Evolutionary conservation across 1,284 basidiomycete species (phyloP).

Genomic region (Papiliotrema laurentii): DNA sequence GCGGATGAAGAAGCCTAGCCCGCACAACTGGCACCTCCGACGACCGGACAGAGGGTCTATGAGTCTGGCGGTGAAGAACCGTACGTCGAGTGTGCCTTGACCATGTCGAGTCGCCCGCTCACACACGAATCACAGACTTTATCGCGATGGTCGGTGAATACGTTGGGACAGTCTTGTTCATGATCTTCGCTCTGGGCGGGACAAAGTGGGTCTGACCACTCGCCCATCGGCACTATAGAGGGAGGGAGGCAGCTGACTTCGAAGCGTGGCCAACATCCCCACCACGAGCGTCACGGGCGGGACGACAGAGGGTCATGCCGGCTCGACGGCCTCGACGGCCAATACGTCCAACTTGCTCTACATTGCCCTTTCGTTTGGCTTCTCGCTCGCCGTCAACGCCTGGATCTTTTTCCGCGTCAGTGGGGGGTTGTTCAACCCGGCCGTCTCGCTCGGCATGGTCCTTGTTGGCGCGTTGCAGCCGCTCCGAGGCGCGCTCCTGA

Average conservation of each 20-base stretch:
- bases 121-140: constrained; percentile 25
- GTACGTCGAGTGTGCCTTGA: constrained; percentile 13
- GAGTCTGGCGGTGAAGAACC: constrained; percentile 33
- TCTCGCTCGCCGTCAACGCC: constrained; percentile 47
- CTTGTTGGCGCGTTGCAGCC: constrained; percentile 49
- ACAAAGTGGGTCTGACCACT: constrained; percentile 36
- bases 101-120: too few species aligned
- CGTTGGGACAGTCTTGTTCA: constrained; percentile 50
- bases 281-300: constrained; percentile 36
- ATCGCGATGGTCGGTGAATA: constrained; percentile 51
- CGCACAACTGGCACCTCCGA: constrained; percentile 20
- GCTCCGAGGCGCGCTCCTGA: constrained; percentile 44
- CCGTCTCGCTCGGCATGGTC: constrained; percentile 48
- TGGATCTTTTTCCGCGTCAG: constrained; percentile 51
- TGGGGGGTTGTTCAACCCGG: constrained; percentile 50
- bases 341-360: constrained; percentile 47
- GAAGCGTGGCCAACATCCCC: constrained; percentile 43
- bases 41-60: constrained; percentile 22
- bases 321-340: constrained; percentile 22
- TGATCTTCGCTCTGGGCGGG: constrained; percentile 47
- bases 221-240: neutral
- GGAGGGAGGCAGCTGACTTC: neutral
- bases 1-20: too few species aligned
- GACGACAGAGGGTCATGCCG: constrained; percentile 29
- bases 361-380: constrained; percentile 51